Evolutionary conservation across 164 flowering plant genomes (phyloP), one percentile per base, ranked within the genome.

Genomic region (Berberis thunbergii): DNA sequence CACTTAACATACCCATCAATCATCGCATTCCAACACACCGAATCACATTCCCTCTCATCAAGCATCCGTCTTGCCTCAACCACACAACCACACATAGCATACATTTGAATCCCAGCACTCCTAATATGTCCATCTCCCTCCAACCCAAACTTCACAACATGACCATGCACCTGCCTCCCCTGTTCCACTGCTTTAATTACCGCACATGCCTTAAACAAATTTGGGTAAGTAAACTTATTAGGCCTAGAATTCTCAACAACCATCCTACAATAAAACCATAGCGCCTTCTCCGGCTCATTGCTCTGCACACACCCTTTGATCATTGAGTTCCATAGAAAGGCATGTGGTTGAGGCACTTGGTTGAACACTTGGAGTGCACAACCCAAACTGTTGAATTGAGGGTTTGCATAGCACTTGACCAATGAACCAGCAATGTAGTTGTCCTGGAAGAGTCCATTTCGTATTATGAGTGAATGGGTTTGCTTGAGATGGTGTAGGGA

Each of bases 21-120:
- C 84, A 81, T 76, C 1, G 80, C 78, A 69, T 84, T 83, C 73
- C 75, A 79, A 52, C 83, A 84, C 44, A 82, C 63, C 11, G 57
- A 78, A 71, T 82, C 89, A 1, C 43, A 54, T n/a, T 26, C 67
- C 8, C 49, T 42, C 45, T 64, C 68, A 68, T 71, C 79, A 38
- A 80, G 66, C 76, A 80, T 64, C 26, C 43, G 57, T 52, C 77
- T 73, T 0, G 84, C 82, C 57, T 73, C 77, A 1, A 0, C 60
- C 26, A 79, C 13, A 41, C 44, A 45, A 58, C 82, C 78, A 55
- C 73, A 77, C 43, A 73, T 57, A 0, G 81, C 70, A 59, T 81
- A 82, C 84, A 82, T 76, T 54, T 75, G 80, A 73, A 84, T 78
- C 26, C 77, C 85, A 6, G 82, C 67, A 66, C 84, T 81, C 53